phyloP scores from a whole-genome alignment of 306 rosid genomes.

The Canavalia gladiata region DNA sequence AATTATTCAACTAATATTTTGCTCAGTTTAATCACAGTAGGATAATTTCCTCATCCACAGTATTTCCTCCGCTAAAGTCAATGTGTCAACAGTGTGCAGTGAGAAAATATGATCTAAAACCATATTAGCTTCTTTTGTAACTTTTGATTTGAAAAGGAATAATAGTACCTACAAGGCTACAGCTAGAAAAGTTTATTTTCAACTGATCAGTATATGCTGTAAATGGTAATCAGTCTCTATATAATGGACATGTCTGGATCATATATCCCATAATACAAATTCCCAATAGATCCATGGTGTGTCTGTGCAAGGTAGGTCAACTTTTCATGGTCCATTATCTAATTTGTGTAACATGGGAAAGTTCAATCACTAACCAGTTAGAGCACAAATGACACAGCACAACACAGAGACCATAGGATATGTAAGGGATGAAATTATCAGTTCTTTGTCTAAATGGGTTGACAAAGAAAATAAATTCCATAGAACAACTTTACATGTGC shows the following conservation, averaged over 20 bases:
- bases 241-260: background rate
- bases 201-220: no score
- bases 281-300: background rate
- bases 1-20: background rate
- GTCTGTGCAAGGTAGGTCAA: background rate
- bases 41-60: conserved; percentile 1
- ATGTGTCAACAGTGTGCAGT: background rate
- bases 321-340: conserved; percentile 7
- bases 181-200: background rate
- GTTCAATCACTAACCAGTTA: conserved; percentile 9
- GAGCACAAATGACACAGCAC: conserved; percentile 21
- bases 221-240: background rate
- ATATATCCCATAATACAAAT: background rate
- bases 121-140: background rate
- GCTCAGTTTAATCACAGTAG: background rate
- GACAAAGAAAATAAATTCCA: background rate
- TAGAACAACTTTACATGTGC: background rate
- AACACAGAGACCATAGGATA: background rate
- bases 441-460: background rate
- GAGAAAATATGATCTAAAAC: background rate
- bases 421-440: background rate
- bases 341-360: conserved; percentile 5
- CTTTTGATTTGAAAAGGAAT: conserved; percentile 8
- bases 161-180: background rate
- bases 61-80: background rate